These are phyloP conservation scores for Fusarium mundagurra DNA, from an alignment of 2,329 filamentous ascomycete species.

Conservation along the genomic window DNA sequence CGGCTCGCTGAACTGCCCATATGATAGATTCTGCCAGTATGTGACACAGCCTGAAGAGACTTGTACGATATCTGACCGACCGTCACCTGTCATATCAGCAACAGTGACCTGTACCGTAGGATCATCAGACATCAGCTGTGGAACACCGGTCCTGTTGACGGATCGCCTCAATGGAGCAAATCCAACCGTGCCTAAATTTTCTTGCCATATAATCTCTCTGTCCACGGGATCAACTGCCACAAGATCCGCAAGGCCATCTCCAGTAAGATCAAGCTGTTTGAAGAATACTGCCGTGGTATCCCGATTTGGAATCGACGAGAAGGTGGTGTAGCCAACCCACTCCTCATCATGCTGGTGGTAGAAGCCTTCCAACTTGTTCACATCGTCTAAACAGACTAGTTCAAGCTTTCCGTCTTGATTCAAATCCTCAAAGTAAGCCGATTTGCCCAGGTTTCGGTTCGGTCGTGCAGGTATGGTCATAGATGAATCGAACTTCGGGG, in stretches of 20 bases:
- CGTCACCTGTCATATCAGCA: not conserved
- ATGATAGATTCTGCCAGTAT: not conserved
- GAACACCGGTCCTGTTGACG: not conserved
- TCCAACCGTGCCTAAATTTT: not conserved
- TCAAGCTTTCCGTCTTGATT: not conserved
- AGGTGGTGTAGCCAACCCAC: not conserved
- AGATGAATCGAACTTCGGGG: not conserved
- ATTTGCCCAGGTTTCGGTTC: not conserved
- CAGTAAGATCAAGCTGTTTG: not conserved
- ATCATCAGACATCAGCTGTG: not conserved
- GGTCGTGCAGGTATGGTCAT: not conserved
- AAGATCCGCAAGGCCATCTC: not conserved
- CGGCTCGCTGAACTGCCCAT: not conserved
- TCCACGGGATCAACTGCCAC: not conserved
- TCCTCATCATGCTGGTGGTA: not conserved
- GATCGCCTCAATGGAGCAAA: not conserved
- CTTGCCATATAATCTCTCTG: too few species aligned
- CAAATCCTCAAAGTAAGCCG: not conserved
- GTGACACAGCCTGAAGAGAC: not conserved
- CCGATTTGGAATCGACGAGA: not conserved
- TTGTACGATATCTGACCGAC: not conserved
- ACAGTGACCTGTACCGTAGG: not conserved
- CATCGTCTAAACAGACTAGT: not conserved
- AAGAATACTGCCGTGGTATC: not conserved
- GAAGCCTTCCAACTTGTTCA: not conserved